phyloP scores from a whole-genome alignment of 352 stramenopile species.

The Achlya hypogyna region DNA sequence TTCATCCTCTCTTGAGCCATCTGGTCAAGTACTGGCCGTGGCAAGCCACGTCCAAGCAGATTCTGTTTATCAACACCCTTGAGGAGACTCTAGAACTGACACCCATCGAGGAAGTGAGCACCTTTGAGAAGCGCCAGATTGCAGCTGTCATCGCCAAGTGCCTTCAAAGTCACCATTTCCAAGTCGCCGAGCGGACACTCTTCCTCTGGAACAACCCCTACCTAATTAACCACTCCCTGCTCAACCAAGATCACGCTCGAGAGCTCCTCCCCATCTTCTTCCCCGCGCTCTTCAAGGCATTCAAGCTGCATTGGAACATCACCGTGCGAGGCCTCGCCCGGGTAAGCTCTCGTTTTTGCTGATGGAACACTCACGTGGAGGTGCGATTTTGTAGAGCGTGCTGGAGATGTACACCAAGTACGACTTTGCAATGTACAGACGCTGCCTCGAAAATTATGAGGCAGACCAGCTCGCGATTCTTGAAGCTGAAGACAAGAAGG shows the following conservation, averaged over 20 bases:
- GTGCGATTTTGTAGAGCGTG: not conserved
- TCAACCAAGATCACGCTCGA: not conserved
- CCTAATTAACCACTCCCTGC: conserved; percentile 10
- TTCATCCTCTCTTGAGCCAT: not conserved
- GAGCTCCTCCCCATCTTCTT: conserved; percentile 7
- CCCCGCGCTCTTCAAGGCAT: conserved; percentile 7
- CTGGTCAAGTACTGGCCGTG: conserved; percentile 1
- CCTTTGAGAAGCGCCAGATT: not conserved
- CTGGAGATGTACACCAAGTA: conserved; percentile 17
- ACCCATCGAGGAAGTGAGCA: not conserved
- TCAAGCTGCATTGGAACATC: conserved; percentile 9
- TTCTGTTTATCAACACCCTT: conserved; percentile 4
- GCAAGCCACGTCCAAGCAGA: conserved; percentile 9
- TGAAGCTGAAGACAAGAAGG: not conserved
- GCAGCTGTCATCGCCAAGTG: not conserved
- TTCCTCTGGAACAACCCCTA: conserved; percentile 7
- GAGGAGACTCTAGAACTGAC: conserved; percentile 3
- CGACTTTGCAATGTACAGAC: not conserved
- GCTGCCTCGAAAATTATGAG: not conserved
- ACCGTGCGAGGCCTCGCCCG: conserved; percentile 2
- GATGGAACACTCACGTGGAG: not conserved
- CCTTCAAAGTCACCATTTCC: conserved; percentile 5
- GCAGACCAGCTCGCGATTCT: not conserved
- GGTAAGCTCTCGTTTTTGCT: not conserved
- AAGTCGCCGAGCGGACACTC: conserved; percentile 11